Percentiles rank a stretch among this genome's conserved stretches.
phyloP scores from a whole-genome alignment of 306 rosid species.

The Hippophae rhamnoides region DNA sequence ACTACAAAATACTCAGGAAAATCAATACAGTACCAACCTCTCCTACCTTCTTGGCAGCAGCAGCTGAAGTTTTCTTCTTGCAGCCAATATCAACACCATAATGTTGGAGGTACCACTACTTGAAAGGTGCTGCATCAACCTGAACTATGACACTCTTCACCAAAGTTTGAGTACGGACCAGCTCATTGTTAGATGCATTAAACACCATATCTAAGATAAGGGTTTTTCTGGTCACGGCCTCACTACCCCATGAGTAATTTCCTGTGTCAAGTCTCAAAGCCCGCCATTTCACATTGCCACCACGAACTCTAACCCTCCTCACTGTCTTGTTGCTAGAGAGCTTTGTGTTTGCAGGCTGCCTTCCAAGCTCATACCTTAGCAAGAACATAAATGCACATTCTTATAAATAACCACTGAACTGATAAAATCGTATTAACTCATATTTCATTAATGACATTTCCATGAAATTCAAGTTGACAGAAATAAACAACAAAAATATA shows the following conservation, averaged over 20 bases:
- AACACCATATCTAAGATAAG: constrained; percentile 55
- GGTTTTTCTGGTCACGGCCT: constrained; percentile 48
- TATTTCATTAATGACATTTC: no score
- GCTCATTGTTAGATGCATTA: constrained; percentile 60
- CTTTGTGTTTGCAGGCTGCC: constrained; percentile 58
- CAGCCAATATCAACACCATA: constrained; percentile 55
- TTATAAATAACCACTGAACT: neutral
- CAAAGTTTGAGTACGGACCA: constrained; percentile 58
- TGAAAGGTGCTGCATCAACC: constrained; percentile 63
- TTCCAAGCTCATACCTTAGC: constrained; percentile 53
- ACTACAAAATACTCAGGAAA: neutral
- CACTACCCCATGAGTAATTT: constrained; percentile 58
- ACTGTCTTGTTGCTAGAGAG: constrained; percentile 54
- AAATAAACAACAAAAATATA: no score
- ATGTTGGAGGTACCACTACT: constrained; percentile 57
- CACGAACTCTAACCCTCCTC: constrained; percentile 51
- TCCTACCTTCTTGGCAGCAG: constrained; percentile 43
- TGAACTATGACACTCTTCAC: constrained; percentile 56
- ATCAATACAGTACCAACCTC: constrained; percentile 26
- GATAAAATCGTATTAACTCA: no score
- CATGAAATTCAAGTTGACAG: no score
- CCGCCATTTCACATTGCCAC: constrained; percentile 63
- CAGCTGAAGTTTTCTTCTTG: constrained; percentile 38
- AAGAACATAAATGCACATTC: neutral
- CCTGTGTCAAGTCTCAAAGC: constrained; percentile 64